Evolutionary conservation across 805 yeast species (phyloP), one percentile per base, ranked within the genome.

Genomic region (Cyberlindnera mycetangii): DNA sequence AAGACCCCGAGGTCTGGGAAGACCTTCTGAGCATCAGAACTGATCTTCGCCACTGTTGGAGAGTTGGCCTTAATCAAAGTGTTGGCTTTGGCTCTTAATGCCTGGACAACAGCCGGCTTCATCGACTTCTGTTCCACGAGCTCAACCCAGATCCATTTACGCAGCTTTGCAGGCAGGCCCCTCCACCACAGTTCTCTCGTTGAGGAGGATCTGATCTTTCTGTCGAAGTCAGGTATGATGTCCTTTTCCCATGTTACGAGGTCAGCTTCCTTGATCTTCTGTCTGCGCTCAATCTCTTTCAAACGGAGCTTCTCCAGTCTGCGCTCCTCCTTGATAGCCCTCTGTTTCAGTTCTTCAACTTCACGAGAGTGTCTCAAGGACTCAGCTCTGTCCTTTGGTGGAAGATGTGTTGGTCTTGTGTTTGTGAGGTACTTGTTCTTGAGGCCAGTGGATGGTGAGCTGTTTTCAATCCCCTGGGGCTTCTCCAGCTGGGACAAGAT

Each of bases 381-480:
- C 53, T 84, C 89, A 16, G 64, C 60, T 15, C 63, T 58, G 20
- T 75, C 62, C 58, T 84, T 84, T 35, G 89, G 87, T 0, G 92
- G 90, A 31, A 84, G 62, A 67, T 79, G 75, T 1, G 72, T 62
- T 20, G 86, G 89, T 42, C 92, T 65, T 0, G 89, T 81, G 19
- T 69, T 66, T 0, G 83, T 61, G 12, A 70, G 50, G 42, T 64
- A 55, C 10, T 57, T 51, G 35, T 45, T 25, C 34, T 53, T 52
- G 16, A 39, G n/a, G 11, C 41, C 44, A 33, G 53, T 48, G 10
- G 27, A 17, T 22, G 60, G 58, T 7, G 51, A 15, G 11, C 42
- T 41, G 15, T 41, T 11, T 16, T 49, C 46, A 12, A 48, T 25
- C 18, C 45, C 51, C 34, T 48, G 53, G 22, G 67, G 64, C 39